Evolutionary conservation across 179 eudicot genomes (phyloP).

Genomic region (Beta lomatogona): DNA sequence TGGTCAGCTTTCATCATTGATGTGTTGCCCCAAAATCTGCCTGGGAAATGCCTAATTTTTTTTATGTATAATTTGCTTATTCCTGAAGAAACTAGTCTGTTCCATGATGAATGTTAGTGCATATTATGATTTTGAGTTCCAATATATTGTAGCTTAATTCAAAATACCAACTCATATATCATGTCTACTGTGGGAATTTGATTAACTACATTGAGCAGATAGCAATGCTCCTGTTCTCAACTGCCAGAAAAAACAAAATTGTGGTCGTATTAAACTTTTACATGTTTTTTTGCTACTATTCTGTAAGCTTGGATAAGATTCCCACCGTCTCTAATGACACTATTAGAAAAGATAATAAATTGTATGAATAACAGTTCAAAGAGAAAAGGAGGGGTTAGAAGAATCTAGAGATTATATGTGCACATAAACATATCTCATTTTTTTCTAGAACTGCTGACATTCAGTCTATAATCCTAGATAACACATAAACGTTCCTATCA

Average conservation of each 20-base stretch:
- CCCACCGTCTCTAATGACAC: too few species aligned
- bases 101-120: constrained; percentile 1
- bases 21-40: constrained; percentile 6
- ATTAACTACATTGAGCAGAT: neutral
- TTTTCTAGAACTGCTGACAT: too few species aligned
- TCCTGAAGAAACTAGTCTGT: constrained; percentile 25
- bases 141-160: neutral
- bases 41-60: constrained; percentile 4
- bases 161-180: constrained; percentile 14
- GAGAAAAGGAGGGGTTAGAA: neutral
- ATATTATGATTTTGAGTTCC: neutral
- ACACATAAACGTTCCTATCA: neutral
- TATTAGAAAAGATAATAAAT: too few species aligned
- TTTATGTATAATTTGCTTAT: constrained; percentile 15
- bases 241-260: too few species aligned
- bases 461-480: neutral
- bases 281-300: too few species aligned
- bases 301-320: neutral
- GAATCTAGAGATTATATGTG: neutral
- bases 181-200: constrained; percentile 3
- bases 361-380: too few species aligned
- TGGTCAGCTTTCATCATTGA: constrained; percentile 29
- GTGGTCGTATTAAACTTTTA: too few species aligned
- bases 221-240: too few species aligned
- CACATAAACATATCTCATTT: neutral